Percentiles rank a stretch among this genome's conserved stretches.
These are phyloP conservation scores for Blastocystis sp. DNA, from an alignment of 352 stramenopile species.

Conservation along the genomic window DNA sequence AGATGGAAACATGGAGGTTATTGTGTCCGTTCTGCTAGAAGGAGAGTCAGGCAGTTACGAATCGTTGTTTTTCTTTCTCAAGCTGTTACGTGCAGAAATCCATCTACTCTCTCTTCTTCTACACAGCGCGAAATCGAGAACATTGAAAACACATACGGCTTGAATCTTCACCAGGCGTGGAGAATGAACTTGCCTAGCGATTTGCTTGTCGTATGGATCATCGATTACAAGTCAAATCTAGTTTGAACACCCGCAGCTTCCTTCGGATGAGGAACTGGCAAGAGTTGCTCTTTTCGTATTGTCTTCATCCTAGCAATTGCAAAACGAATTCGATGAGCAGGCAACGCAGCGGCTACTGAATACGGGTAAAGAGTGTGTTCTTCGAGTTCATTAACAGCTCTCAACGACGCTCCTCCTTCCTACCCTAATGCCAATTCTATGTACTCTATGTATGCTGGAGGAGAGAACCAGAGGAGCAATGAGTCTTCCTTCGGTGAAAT, in stretches of 20 bases:
- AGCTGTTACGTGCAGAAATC: not conserved
- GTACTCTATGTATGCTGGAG: not conserved
- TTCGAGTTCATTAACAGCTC: not conserved
- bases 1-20: constrained; percentile 41
- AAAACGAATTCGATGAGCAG: constrained; percentile 63
- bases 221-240: not conserved
- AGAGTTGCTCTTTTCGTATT: not conserved
- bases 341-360: constrained; percentile 1
- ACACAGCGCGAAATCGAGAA: constrained; percentile 17
- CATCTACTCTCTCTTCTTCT: not conserved
- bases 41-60: not conserved
- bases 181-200: constrained; percentile 17
- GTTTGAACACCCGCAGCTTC: not conserved
- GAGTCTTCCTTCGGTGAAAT: not conserved
- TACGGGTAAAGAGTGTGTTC: not conserved
- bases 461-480: not conserved
- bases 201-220: constrained; percentile 37
- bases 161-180: constrained; percentile 40
- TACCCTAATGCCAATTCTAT: not conserved
- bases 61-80: not conserved
- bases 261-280: constrained; percentile 34
- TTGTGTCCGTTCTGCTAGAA: constrained; percentile 32
- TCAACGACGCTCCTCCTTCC: not conserved
- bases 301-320: constrained; percentile 30
- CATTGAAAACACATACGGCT: not conserved